A percentile compares a stretch with the other conserved stretches of the same genome.
These are phyloP conservation scores for Periconia sp. DNA, from an alignment of 2,329 filamentous ascomycete species.

Conservation along the genomic window DNA sequence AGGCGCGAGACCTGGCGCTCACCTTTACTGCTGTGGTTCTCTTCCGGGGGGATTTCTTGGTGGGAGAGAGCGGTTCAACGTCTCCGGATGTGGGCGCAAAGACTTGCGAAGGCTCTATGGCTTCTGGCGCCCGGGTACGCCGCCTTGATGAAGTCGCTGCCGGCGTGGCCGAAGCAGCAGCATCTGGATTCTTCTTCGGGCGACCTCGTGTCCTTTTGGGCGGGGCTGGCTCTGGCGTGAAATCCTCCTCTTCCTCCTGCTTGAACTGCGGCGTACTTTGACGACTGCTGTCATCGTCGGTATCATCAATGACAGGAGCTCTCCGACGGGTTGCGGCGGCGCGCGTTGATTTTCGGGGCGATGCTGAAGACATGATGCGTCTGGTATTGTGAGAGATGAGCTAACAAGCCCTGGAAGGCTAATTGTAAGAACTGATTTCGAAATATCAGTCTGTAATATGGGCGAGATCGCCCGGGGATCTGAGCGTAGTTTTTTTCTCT, in stretches of 20 bases:
- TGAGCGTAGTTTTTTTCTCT: no score
- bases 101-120: conserved; percentile 63
- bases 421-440: no score
- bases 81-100: conserved; percentile 61
- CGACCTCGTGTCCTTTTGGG: conserved; percentile 58
- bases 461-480: no score
- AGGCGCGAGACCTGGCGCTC: conserved; percentile 44
- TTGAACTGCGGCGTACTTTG: conserved; percentile 60
- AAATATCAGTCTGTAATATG: no score
- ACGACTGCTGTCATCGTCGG: conserved; percentile 70
- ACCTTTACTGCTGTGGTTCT: conserved; percentile 59
- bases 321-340: conserved; percentile 67
- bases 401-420: no score
- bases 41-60: conserved; percentile 57
- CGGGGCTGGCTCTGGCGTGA: conserved; percentile 73
- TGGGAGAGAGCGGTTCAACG: conserved; percentile 40
- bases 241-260: conserved; percentile 72
- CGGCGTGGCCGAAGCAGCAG: conserved; percentile 50
- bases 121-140: conserved; percentile 46
- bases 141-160: conserved; percentile 43
- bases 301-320: conserved; percentile 70
- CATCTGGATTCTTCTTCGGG: conserved; percentile 45
- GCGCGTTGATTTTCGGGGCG: conserved; percentile 59
- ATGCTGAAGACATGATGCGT: conserved; percentile 42
- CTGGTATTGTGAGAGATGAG: conserved; percentile 7